Conservation (phyloP, 1,139 yeast species). For the Scheffersomyces illinoinensis region DNA sequence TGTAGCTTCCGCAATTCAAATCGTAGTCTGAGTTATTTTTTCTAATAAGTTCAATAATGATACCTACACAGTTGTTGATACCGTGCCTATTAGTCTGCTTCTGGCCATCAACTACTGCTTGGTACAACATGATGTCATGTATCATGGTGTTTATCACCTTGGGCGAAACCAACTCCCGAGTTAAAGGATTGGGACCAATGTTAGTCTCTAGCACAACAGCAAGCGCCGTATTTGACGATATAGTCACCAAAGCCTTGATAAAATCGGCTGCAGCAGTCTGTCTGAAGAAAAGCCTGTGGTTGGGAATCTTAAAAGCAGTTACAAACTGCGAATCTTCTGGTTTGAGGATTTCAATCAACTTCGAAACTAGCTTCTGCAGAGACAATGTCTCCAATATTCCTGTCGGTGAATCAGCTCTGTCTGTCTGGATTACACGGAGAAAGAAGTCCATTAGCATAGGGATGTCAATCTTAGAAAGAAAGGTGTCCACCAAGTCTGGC, state of each 20-base stretch:
- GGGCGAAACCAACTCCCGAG: slow-evolving; percentile 46
- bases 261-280: slow-evolving; percentile 97
- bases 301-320: slow-evolving; percentile 24
- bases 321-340: slow-evolving; percentile 43
- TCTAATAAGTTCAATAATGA: slow-evolving; percentile 47
- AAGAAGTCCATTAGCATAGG: slow-evolving; percentile 60
- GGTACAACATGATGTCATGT: slow-evolving; percentile 41
- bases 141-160: slow-evolving; percentile 37
- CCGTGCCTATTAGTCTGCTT: slow-evolving; percentile 44
- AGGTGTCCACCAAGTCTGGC: slow-evolving; percentile 52
- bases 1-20: slow-evolving; percentile 44
- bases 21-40: slow-evolving; percentile 52
- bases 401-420: slow-evolving; percentile 63
- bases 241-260: slow-evolving; percentile 87
- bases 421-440: slow-evolving; percentile 62
- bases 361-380: slow-evolving; percentile 52
- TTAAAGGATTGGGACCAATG: slow-evolving; percentile 49
- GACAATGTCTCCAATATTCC: slow-evolving; percentile 58
- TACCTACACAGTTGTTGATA: slow-evolving; percentile 48
- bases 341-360: slow-evolving; percentile 50
- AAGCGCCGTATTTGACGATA: slow-evolving; percentile 69
- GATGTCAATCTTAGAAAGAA: slow-evolving; percentile 55
- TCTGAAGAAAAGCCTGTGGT: slow-evolving; percentile 50
- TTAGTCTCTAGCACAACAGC: slow-evolving; percentile 50
- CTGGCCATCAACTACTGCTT: slow-evolving; percentile 11